Evolutionary conservation across 495 filamentous ascomycete genomes (phyloP), one percentile per base, ranked within the genome.

Genomic region (Xylaria flabelliformis): DNA sequence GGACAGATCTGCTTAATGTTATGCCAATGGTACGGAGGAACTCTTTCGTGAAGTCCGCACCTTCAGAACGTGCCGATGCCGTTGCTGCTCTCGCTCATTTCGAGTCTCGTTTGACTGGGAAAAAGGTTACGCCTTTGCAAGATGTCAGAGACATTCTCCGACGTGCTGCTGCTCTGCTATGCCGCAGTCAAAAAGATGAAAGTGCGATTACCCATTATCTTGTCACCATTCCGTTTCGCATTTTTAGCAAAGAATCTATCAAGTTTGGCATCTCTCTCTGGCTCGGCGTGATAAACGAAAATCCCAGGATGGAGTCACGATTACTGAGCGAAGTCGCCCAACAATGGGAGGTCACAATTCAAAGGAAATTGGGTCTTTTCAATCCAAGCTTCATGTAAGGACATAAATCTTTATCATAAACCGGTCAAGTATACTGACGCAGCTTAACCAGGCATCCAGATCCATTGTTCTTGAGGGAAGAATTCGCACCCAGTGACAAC

Each of bases 221-320:
- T 36, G 96, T 99, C 67, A 87, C 88, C 59, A 93, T 98, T 72
- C 97, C 97, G 2, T 99, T 98, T 82, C 86, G 87, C 39, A 88
- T 96, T 29, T 98, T 99, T 79, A 95, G 92, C 5, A 97, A 97
- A 80, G 93, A 97, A 78, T 93, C 93, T 19, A 96, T 99, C 78
- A 97, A 97, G 75, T 89, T 97, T 10, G 97, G 97, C 21, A 91
- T 98, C 41, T 97, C 95, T 21, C 87, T 98, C 10, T 99, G 97
- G 97, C 88, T 97, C 55, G 94, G 95, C 36, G 91, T 98, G 8
- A 98, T 98, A 74, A 95, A 98, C 78, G 97, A 98, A 77, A 98
- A 97, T 76, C 94, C 95, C 19, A 87, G 86, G 59, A 89, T 97
- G 82, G 93, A 97, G 77, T 85, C 95, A 1, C 90, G 92, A 58